These are phyloP conservation scores for Pyrrhoderma lamaoense DNA, from an alignment of 1,284 basidiomycete genomes.

Conservation along the genomic window DNA sequence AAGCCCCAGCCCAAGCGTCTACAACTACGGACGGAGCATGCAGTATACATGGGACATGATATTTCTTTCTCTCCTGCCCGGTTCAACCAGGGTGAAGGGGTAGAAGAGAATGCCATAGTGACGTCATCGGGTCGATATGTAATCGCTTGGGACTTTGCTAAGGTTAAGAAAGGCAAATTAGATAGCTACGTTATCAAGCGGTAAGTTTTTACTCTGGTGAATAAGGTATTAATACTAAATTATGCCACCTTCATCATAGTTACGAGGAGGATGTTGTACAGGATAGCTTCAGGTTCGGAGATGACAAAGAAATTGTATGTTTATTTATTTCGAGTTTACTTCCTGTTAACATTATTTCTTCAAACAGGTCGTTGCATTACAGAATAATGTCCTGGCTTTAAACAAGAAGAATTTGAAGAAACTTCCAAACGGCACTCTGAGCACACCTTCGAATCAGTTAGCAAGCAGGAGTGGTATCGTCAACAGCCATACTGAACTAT, in stretches of 20 bases:
- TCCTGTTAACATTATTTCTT: conserved; percentile 5
- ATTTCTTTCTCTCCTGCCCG: conserved; percentile 90
- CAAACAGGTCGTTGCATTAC: conserved; percentile 80
- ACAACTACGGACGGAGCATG: conserved; percentile 87
- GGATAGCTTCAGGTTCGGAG: conserved; percentile 93
- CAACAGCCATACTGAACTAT: conserved; percentile 55
- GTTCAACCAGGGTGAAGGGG: conserved; percentile 88
- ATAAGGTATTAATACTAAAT: conserved; percentile 11
- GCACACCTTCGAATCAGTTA: conserved; percentile 36
- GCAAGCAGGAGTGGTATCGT: conserved; percentile 58
- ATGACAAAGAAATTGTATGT: conserved; percentile 88
- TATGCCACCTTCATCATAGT: conserved; percentile 32
- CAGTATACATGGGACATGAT: conserved; percentile 89
- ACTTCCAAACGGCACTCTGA: conserved; percentile 78
- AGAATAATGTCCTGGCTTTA: conserved; percentile 90
- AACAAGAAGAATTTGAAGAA: conserved; percentile 89
- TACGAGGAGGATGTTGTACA: conserved; percentile 94
- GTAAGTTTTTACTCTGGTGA: conserved; percentile 26
- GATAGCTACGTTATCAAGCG: conserved; percentile 96
- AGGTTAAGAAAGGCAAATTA: conserved; percentile 86
- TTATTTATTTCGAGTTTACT: background rate
- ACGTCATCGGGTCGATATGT: conserved; percentile 96
- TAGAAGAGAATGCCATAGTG: conserved; percentile 91
- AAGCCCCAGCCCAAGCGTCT: conserved; percentile 90
- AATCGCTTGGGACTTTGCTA: conserved; percentile 92